Conservation (phyloP, 495 filamentous ascomycete genomes). For the Corynascus novoguineensis region DNA sequence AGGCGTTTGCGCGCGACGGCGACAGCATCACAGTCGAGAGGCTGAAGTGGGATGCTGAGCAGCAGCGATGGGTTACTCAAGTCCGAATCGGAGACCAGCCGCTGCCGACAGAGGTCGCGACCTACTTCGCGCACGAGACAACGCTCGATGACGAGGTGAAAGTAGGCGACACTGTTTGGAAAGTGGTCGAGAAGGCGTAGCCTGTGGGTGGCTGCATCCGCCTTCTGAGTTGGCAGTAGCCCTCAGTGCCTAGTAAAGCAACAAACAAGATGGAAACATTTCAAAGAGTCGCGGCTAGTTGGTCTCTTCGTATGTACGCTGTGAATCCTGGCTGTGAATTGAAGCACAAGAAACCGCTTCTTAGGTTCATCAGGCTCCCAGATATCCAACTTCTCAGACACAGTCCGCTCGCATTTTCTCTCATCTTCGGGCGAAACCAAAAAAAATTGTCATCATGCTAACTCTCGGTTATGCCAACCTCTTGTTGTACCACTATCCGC, state of each 20-base stretch:
- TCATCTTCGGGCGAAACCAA: background rate
- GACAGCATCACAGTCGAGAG: constrained; percentile 38
- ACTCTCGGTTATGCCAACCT: background rate
- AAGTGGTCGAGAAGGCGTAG: constrained; percentile 20
- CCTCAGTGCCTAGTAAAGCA: background rate
- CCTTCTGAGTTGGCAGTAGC: background rate
- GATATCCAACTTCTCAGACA: background rate
- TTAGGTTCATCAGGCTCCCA: background rate
- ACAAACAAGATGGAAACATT: no score
- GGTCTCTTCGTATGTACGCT: background rate
- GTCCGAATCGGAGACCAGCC: constrained; percentile 17
- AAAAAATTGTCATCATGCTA: background rate
- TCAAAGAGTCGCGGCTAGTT: no score
- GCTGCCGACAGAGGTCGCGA: constrained; percentile 16
- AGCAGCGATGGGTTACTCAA: constrained; percentile 14
- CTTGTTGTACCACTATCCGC: constrained; percentile 16
- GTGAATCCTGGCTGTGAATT: background rate
- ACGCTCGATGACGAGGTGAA: constrained; percentile 12
- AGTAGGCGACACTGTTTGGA: constrained; percentile 16
- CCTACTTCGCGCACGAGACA: constrained; percentile 10
- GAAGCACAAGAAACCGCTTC: background rate
- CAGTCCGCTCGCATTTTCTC: background rate
- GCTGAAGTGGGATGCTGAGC: constrained; percentile 33
- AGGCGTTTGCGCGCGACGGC: constrained; percentile 41
- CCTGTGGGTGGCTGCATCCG: background rate